A percentile compares a stretch with the other conserved stretches of the same genome.
Conservation (phyloP, 176 grass and related monocot genomes). For the Pharus latifolius region DNA sequence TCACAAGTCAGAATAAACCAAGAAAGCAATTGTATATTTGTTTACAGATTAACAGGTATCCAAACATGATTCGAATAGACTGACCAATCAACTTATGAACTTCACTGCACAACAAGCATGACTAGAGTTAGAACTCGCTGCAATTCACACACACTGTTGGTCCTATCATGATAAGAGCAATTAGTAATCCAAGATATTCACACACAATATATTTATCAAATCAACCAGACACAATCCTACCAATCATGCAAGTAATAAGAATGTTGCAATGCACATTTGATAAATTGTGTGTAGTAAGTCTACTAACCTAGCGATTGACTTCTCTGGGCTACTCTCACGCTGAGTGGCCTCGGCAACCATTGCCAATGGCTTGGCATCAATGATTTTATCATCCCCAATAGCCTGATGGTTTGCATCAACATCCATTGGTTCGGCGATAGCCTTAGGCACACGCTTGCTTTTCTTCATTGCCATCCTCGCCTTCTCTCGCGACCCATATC, state of each 20-base stretch:
- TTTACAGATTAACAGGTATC: too few relatives aligned
- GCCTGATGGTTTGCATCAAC: constrained; percentile 15
- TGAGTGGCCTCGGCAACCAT: constrained; percentile 29
- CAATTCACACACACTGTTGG: background rate
- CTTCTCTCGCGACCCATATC: constrained; percentile 78
- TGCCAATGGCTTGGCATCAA: constrained; percentile 58
- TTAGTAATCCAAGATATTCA: background rate
- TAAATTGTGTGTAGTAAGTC: constrained; percentile 1
- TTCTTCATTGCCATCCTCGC: constrained; percentile 56
- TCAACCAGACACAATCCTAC: background rate
- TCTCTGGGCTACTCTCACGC: constrained; percentile 29
- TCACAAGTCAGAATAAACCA: background rate
- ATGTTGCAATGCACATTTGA: background rate
- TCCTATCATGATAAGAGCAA: background rate
- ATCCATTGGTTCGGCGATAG: constrained; percentile 31
- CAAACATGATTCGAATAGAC: background rate
- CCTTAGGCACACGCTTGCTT: constrained; percentile 29
- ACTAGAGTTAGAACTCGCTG: background rate
- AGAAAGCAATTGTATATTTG: background rate
- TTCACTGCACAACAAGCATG: background rate
- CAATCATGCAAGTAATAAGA: background rate
- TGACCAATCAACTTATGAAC: background rate
- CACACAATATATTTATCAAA: background rate
- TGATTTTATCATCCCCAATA: constrained; percentile 7
- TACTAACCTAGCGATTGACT: constrained; percentile 56